phyloP scores from a whole-genome alignment of 208 protist genomes.

The Strigomonas culicis region DNA sequence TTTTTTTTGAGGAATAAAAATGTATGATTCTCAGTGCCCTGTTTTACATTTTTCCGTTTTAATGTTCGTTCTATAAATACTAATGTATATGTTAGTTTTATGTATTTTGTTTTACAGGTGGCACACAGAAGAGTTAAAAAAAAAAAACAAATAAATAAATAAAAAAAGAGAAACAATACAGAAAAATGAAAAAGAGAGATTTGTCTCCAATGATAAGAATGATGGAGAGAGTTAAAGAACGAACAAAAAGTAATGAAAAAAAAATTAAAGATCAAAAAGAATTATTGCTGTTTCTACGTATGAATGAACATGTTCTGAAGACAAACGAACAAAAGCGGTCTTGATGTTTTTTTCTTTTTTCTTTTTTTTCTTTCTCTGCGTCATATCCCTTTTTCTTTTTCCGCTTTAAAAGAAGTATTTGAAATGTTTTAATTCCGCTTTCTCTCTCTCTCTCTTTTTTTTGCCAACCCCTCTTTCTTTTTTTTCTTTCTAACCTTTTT shows the following conservation, averaged over 20 bases:
- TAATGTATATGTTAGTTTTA: slow-evolving; percentile 6
- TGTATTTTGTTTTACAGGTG: not conserved
- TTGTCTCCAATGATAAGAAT: not conserved
- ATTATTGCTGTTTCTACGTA: not conserved
- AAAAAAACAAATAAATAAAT: not conserved
- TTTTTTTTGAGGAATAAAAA: slow-evolving; percentile 5
- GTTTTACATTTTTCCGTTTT: slow-evolving; percentile 2
- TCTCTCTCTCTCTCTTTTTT: slow-evolving; percentile 1
- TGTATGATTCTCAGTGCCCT: not conserved
- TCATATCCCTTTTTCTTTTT: slow-evolving; percentile 7
- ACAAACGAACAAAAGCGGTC: slow-evolving; percentile 7
- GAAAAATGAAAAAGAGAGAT: not conserved
- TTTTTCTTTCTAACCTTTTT: slow-evolving; percentile 5
- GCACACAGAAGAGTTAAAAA: not conserved
- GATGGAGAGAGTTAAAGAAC: not conserved
- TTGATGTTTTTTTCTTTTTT: not conserved
- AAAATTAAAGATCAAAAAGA: slow-evolving; percentile 11
- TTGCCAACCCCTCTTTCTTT: not conserved
- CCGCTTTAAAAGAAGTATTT: not conserved
- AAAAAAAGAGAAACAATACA: not conserved
- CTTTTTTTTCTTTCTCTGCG: not conserved
- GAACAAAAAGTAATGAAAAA: not conserved
- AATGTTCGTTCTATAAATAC: slow-evolving; percentile 7
- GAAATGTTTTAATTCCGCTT: slow-evolving; percentile 2
- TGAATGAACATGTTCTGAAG: not conserved